A percentile compares a stretch with the other conserved stretches of the same genome.
These are phyloP conservation scores for Botrytis medusae DNA, from an alignment of 2,329 filamentous ascomycete species.

Conservation along the genomic window DNA sequence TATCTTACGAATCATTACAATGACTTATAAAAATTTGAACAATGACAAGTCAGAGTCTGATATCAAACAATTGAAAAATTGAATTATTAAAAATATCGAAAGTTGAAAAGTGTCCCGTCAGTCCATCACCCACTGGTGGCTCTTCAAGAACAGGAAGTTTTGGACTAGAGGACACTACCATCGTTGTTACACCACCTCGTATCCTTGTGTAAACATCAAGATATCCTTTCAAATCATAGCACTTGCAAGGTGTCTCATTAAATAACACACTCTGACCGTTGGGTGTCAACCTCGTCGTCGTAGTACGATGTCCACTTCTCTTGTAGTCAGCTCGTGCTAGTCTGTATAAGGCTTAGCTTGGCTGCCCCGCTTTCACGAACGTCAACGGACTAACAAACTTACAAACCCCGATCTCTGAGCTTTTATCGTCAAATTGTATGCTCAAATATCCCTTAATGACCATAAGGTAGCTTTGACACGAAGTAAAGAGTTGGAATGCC, in stretches of 20 bases:
- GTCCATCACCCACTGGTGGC: too few relatives aligned
- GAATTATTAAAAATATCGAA: too few relatives aligned
- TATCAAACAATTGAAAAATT: too few relatives aligned
- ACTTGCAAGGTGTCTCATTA: background rate
- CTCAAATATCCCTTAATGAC: constrained; percentile 29
- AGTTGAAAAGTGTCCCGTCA: too few relatives aligned
- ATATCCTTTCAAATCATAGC: background rate
- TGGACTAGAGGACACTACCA: background rate
- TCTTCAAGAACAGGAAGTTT: background rate
- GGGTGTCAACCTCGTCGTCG: background rate
- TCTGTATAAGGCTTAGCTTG: background rate
- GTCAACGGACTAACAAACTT: background rate
- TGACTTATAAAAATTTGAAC: too few relatives aligned
- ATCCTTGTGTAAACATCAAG: background rate
- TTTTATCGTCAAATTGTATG: constrained; percentile 31
- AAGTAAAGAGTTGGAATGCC: constrained; percentile 33
- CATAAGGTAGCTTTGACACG: constrained; percentile 4
- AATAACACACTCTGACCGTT: background rate
- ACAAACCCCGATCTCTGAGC: background rate
- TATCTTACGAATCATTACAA: too few relatives aligned
- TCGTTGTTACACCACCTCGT: background rate
- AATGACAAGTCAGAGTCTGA: too few relatives aligned
- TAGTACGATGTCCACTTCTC: background rate
- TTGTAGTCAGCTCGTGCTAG: background rate
- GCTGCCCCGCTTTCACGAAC: background rate